A percentile compares a stretch with the other conserved stretches of the same genome.
Conservation (phyloP, 2,329 filamentous ascomycete species). For the Aspergillus pseudoviridinutans region DNA sequence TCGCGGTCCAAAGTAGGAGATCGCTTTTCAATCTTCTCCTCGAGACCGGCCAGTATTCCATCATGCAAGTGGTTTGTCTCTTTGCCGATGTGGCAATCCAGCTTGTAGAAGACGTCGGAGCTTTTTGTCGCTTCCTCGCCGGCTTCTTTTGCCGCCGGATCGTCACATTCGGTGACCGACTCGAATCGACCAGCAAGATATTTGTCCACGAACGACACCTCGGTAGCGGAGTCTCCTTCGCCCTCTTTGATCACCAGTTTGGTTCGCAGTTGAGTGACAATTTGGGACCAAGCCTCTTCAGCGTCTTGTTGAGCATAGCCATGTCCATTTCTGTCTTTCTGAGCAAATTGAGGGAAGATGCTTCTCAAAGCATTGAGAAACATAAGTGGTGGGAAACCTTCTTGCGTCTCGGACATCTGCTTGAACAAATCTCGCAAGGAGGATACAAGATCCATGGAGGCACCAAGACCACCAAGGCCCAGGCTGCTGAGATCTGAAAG, state of each 20-base stretch:
- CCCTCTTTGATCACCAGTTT: constrained; percentile 65
- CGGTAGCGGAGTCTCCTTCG: constrained; percentile 41
- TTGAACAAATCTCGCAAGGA: constrained; percentile 81
- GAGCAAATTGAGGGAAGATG: constrained; percentile 87
- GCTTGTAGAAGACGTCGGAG: constrained; percentile 78
- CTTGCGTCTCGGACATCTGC: constrained; percentile 83
- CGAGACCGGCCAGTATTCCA: constrained; percentile 75
- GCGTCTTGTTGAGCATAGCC: constrained; percentile 98
- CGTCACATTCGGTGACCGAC: constrained; percentile 76
- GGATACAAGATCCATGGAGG: constrained; percentile 66
- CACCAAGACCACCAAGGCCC: constrained; percentile 55
- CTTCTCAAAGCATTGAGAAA: constrained; percentile 78
- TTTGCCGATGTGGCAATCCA: constrained; percentile 90
- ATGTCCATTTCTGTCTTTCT: constrained; percentile 74
- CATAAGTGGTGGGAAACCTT: constrained; percentile 75
- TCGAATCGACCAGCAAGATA: constrained; percentile 84
- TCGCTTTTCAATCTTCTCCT: constrained; percentile 86
- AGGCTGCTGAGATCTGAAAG: constrained; percentile 49
- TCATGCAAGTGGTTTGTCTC: constrained; percentile 87
- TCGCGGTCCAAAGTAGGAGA: constrained; percentile 74
- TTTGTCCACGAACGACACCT: constrained; percentile 77
- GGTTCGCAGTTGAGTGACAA: constrained; percentile 75
- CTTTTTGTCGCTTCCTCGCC: constrained; percentile 67
- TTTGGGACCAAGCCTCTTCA: constrained; percentile 97
- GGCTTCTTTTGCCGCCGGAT: constrained; percentile 67